These are phyloP conservation scores for Mycosarcoma maydis DNA, from an alignment of 1,284 basidiomycete species.

Conservation along the genomic window DNA sequence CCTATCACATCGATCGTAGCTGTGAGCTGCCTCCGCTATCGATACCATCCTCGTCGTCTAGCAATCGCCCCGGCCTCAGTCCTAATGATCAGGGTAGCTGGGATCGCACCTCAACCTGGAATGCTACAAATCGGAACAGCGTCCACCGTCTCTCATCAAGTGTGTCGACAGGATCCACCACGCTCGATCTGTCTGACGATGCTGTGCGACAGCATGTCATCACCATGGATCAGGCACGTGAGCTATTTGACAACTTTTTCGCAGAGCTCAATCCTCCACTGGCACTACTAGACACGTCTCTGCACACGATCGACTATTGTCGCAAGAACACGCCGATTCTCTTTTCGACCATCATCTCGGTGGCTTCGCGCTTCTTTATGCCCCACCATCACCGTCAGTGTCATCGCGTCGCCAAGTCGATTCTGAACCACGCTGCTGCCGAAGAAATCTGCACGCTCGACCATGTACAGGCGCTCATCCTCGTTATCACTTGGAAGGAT, in stretches of 20 bases:
- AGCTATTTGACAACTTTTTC: conserved; percentile 38
- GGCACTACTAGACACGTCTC: conserved; percentile 66
- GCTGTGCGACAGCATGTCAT: conserved; percentile 34
- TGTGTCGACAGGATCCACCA: conserved; percentile 2
- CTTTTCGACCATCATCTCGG: conserved; percentile 82
- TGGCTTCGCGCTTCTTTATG: conserved; percentile 83
- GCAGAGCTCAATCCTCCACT: conserved; percentile 52
- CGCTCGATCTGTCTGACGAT: conserved; percentile 39
- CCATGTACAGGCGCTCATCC: conserved; percentile 82
- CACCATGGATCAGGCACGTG: conserved; percentile 32
- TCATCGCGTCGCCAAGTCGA: conserved; percentile 75
- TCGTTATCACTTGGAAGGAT: conserved; percentile 84
- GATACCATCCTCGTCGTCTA: conserved; percentile 8
- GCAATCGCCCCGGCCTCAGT: conserved; percentile 11
- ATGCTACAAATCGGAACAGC: conserved; percentile 9
- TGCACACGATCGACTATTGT: conserved; percentile 72
- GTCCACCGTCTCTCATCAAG: conserved; percentile 10
- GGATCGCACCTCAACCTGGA: conserved; percentile 32
- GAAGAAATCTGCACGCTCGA: conserved; percentile 81
- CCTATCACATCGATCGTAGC: conserved; percentile 22
- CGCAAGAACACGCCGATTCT: conserved; percentile 79
- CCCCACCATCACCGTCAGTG: conserved; percentile 76
- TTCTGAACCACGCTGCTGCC: conserved; percentile 76
- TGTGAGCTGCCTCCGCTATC: conserved; percentile 31
- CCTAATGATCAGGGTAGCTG: conserved; percentile 15